phyloP scores from a whole-genome alignment of 768 basidiomycete species.

The Termitomyces sp. region DNA sequence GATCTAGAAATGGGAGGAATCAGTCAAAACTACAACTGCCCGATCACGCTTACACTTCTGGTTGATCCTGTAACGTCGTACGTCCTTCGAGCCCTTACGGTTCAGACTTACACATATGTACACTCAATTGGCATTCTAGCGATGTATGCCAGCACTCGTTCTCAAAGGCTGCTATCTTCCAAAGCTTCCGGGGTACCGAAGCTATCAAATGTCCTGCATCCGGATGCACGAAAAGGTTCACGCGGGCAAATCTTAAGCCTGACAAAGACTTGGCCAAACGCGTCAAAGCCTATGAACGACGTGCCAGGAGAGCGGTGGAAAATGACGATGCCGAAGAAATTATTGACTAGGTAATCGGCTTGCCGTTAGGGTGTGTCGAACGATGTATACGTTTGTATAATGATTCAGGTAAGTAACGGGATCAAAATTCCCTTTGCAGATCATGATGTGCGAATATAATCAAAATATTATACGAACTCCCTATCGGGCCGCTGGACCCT shows the following conservation, averaged over 20 bases:
- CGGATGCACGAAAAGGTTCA: constrained; percentile 65
- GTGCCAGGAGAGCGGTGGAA: constrained; percentile 45
- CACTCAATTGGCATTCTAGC: constrained; percentile 32
- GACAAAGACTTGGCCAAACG: constrained; percentile 62
- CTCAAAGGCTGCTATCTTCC: constrained; percentile 66
- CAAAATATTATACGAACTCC: background rate
- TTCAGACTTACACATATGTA: constrained; percentile 6
- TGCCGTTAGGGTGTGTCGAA: background rate
- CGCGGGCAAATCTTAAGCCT: constrained; percentile 43
- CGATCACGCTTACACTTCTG: constrained; percentile 65
- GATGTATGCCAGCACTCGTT: constrained; percentile 78
- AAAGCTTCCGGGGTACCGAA: constrained; percentile 46
- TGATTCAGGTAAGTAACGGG: constrained; percentile 2
- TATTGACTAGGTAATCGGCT: constrained; percentile 32
- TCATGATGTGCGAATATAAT: constrained; percentile 1
- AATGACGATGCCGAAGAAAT: constrained; percentile 62
- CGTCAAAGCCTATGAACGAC: constrained; percentile 55
- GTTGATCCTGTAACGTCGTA: constrained; percentile 83
- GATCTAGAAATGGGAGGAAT: constrained; percentile 88
- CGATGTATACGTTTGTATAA: constrained; percentile 11
- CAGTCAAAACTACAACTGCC: constrained; percentile 82
- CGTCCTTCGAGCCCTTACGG: constrained; percentile 24
- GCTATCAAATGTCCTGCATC: constrained; percentile 59
- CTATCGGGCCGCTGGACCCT: background rate
- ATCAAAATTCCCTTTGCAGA: constrained; percentile 4